Evolutionary conservation across 371 early-diverging fungal genomes (phyloP).

Genomic region (Syncephalis plumigaleata): DNA sequence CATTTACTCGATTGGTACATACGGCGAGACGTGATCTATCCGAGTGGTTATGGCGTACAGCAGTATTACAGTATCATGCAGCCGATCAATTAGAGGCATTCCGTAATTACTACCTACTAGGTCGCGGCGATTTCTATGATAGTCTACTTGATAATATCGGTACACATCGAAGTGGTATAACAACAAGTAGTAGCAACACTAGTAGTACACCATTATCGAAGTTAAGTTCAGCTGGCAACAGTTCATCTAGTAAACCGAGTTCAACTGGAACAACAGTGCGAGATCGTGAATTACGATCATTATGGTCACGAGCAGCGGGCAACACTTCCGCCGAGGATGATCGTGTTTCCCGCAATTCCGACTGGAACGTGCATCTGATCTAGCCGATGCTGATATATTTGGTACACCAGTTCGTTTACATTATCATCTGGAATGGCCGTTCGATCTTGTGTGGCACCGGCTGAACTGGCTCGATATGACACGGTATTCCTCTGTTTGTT

Average conservation of each 20-base stretch:
- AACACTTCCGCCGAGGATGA: conserved; percentile 21
- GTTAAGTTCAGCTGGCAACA: no score
- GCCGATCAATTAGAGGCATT: conserved; percentile 35
- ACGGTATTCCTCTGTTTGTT: conserved; percentile 42
- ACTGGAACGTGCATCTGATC: background rate
- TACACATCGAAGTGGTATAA: conserved; percentile 11
- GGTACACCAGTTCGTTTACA: conserved; percentile 31
- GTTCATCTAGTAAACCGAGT: conserved; percentile 14
- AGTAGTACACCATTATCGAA: no score
- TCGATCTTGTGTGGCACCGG: conserved; percentile 48
- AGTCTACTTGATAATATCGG: conserved; percentile 38
- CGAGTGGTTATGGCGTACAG: conserved; percentile 45
- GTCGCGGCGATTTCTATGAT: conserved; percentile 47
- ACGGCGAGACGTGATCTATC: conserved; percentile 35
- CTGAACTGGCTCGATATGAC: conserved; percentile 34
- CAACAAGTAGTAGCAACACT: no score
- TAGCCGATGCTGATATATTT: conserved; percentile 21
- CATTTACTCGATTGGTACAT: background rate
- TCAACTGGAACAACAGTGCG: conserved; percentile 14
- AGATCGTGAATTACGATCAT: conserved; percentile 35
- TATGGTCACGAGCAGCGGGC: conserved; percentile 25
- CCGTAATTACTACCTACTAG: conserved; percentile 40
- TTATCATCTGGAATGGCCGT: conserved; percentile 49
- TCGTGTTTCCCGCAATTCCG: conserved; percentile 10
- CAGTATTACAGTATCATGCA: conserved; percentile 40